Evolutionary conservation across 2,329 filamentous ascomycete genomes (phyloP), one percentile per base, ranked within the genome.

Genomic region (Alternaria arbusti): DNA sequence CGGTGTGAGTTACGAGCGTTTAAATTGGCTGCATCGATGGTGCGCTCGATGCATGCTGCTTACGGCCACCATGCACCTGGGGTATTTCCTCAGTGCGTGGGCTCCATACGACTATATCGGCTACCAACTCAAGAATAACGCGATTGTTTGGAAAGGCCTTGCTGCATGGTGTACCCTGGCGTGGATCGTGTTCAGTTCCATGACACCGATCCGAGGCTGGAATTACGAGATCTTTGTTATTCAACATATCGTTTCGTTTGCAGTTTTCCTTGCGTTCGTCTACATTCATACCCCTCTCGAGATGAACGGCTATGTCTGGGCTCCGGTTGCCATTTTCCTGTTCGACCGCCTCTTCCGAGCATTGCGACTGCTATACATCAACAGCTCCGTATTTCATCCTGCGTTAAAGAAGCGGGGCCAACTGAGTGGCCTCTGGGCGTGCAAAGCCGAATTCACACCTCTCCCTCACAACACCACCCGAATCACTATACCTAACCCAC

Each of bases 21-120:
- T 92, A 61, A 92, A 91, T 75, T 92, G 90, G 90, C 79, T 92
- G 56, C 90, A 93, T 71, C 86, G 90, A 64, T 93, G 90, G 90
- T 87, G 89, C 10, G 89, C 88, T 4, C 85, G 90, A 62, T 90
- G 88, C 59, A 87, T 92, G 80, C 85, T 92, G 36, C 80, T 92
- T 15, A 91, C 88, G 0, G 87, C 87, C 2, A 89, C 89, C 1
- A 84, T 92, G 4, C 90, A 93, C 70, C 89, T 91, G 63, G 90
- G 87, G 69, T 87, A 90, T 75, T 92, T 91, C 75, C 89, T 88
- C 79, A 68, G 68, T 56, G 62, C 65, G 10, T 71, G 90, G 88
- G 84, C 84, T 25, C 81, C 82, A 11, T 87, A 86, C 59, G 84
- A 87, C 58, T 87, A 90, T 61, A 83, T 91, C 28, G 78, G 85